Evolutionary conservation across 768 basidiomycete genomes (phyloP), one percentile per base, ranked within the genome.

Genomic region (Tylopilus vinaceipallidus): DNA sequence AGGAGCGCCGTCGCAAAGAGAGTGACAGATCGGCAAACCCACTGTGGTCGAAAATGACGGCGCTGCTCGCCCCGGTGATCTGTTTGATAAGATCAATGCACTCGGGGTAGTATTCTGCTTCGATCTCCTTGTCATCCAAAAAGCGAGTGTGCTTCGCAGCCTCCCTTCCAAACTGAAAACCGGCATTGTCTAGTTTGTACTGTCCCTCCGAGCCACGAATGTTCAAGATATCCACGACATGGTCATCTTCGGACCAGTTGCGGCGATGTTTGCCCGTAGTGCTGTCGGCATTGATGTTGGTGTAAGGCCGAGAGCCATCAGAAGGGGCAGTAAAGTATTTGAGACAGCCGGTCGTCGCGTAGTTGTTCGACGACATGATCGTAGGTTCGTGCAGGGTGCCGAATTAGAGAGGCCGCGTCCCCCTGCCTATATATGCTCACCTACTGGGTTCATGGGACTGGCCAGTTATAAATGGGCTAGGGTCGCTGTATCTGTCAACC

Each of bases 21-120:
- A 2, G 6, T 24, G n/a, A 23, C 12, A 33, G 17, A 8, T 5
- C 1, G 29, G 22, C 2, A 26, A 14, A 54, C 70, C 24, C 35
- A 67, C 73, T 76, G 42, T 74, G 71, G 45, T 75, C 75, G 50
- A 77, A 77, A 24, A 75, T 57, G 38, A 75, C 67, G 29, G 64
- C 63, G 16, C 59, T 63, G 41, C 53, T 67, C n/a, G 73, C 76
- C 13, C 71, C 72, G 1, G 72, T 73, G 30, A 66, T 36, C 33
- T 63, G 58, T 62, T 75, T 75, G 33, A 75, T 54, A 17, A 75
- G 56, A 46, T 68, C 68, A 23, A 55, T 38, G 41, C 66, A 68
- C 57, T 78, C 75, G 0, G 66, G 61, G 45, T 74, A 75, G 50
- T 77, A 77, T 29, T 66, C 66, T 26, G 45, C 43, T 44, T 68